A percentile compares a stretch with the other conserved stretches of the same genome.
These are phyloP conservation scores for Thelephora terrestris DNA, from an alignment of 1,284 basidiomycete species.

Conservation along the genomic window DNA sequence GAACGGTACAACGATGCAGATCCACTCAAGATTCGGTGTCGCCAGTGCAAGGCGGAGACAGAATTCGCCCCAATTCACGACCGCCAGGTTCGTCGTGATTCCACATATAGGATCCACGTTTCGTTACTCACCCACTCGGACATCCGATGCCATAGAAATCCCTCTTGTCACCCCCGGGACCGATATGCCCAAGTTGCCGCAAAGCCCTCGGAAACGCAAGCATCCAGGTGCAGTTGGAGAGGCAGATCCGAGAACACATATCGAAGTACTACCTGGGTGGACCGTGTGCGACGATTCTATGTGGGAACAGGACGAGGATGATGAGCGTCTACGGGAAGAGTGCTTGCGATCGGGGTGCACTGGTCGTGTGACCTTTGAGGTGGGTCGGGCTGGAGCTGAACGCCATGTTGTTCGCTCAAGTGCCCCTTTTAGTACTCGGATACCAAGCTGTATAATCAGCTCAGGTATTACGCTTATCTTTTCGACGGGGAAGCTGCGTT, in stretches of 20 bases:
- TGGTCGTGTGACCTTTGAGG: slow-evolving; percentile 69
- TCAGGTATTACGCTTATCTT: slow-evolving; percentile 71
- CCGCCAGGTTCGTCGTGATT: slow-evolving; percentile 39
- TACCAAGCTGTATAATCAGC: slow-evolving; percentile 74
- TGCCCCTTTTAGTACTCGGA: slow-evolving; percentile 63
- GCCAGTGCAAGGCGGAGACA: slow-evolving; percentile 53
- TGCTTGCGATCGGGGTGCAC: slow-evolving; percentile 65
- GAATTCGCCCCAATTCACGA: slow-evolving; percentile 61
- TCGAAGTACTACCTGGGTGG: slow-evolving; percentile 86
- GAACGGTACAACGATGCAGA: slow-evolving; percentile 76
- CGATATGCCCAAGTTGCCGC: slow-evolving; percentile 56
- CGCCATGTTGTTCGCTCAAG: not conserved
- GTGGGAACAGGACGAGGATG: slow-evolving; percentile 76
- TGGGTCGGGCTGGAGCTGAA: slow-evolving; percentile 27
- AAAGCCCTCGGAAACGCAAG: slow-evolving; percentile 45
- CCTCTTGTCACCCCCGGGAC: slow-evolving; percentile 39
- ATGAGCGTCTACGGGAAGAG: slow-evolving; percentile 86
- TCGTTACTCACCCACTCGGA: not conserved
- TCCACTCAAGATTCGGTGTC: slow-evolving; percentile 67
- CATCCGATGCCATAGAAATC: slow-evolving; percentile 26
- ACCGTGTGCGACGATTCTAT: slow-evolving; percentile 84
- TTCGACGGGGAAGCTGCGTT: slow-evolving; percentile 67
- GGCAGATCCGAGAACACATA: slow-evolving; percentile 73
- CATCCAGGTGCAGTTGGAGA: slow-evolving; percentile 78
- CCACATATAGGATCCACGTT: not conserved